phyloP scores from a whole-genome alignment of 768 basidiomycete genomes.

The Hydnomerulius pinastri region DNA sequence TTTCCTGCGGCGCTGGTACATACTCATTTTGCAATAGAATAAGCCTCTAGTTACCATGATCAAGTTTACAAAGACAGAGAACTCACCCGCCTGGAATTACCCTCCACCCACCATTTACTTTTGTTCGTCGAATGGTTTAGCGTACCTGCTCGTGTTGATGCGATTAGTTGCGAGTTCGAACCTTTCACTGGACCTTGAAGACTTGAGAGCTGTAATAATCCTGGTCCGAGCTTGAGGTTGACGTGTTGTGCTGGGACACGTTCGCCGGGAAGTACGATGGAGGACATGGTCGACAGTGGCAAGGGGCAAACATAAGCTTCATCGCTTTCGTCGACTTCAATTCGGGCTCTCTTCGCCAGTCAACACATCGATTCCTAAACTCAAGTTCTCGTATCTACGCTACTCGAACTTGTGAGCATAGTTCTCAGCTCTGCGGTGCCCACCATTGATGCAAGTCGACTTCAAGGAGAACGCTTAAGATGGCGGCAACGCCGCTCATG shows the following conservation, averaged over 20 bases:
- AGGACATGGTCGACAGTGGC: conserved; percentile 38
- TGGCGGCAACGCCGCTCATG: conserved; percentile 45
- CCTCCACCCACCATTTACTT: conserved; percentile 88
- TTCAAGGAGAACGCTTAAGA: conserved; percentile 7
- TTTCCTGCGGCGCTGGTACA: conserved; percentile 85
- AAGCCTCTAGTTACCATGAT: not conserved
- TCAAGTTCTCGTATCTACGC: no score
- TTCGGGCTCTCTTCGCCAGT: no score
- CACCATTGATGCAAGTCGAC: not conserved
- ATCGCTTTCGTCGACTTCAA: no score
- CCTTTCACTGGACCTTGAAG: conserved; percentile 22
- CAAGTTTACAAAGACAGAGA: not conserved
- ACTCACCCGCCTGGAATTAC: conserved; percentile 79
- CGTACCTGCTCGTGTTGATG: conserved; percentile 69
- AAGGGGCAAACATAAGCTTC: conserved; percentile 5
- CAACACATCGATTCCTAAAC: no score
- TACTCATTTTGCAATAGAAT: conserved; percentile 55
- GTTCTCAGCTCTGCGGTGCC: no score
- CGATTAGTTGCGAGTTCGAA: conserved; percentile 36
- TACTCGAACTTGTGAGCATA: no score
- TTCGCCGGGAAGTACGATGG: conserved; percentile 82
- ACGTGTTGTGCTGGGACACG: conserved; percentile 69
- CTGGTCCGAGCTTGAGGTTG: conserved; percentile 87
- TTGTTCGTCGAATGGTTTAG: conserved; percentile 71
- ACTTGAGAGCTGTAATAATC: conserved; percentile 56